These are phyloP conservation scores for Symbiodinium natans DNA, from an alignment of 73 alveolate genomes.

Conservation along the genomic window DNA sequence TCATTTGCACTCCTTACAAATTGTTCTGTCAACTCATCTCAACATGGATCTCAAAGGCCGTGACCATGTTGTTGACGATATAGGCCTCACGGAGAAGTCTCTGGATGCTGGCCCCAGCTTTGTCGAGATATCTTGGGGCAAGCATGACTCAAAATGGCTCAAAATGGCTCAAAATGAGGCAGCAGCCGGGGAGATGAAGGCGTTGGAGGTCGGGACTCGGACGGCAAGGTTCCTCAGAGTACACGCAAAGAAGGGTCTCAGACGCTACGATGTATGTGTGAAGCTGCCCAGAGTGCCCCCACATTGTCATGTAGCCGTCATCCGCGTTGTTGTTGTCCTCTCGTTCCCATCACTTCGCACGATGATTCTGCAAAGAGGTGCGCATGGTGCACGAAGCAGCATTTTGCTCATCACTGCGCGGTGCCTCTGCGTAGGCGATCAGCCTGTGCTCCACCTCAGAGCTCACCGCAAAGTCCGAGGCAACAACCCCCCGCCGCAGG, in stretches of 20 bases:
- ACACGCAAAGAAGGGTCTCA: too few relatives aligned
- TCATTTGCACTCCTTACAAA: too few relatives aligned
- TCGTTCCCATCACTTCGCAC: too few relatives aligned
- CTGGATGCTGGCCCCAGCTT: too few relatives aligned
- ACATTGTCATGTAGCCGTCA: conserved; percentile 11
- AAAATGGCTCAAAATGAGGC: neutral
- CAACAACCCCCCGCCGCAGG: too few relatives aligned
- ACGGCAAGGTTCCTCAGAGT: conserved; percentile 38
- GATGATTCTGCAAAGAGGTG: too few relatives aligned
- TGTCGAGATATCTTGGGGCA: too few relatives aligned
- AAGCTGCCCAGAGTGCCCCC: too few relatives aligned
- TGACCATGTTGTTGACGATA: neutral
- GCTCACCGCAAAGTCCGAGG: too few relatives aligned
- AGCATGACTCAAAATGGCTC: neutral
- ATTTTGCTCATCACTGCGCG: neutral
- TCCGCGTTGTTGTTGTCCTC: neutral
- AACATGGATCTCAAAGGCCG: too few relatives aligned
- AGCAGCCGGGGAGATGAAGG: conserved; percentile 53
- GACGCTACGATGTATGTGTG: too few relatives aligned
- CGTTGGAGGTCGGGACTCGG: conserved; percentile 45
- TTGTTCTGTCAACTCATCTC: too few relatives aligned
- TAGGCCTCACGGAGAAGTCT: neutral
- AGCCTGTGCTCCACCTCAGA: conserved; percentile 24
- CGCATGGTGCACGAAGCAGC: neutral
- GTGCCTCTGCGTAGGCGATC: conserved; percentile 68